Base-by-base conservation (phyloP, 192 early-diverging fungal genomes). In the Piromyces finnis region DNA sequence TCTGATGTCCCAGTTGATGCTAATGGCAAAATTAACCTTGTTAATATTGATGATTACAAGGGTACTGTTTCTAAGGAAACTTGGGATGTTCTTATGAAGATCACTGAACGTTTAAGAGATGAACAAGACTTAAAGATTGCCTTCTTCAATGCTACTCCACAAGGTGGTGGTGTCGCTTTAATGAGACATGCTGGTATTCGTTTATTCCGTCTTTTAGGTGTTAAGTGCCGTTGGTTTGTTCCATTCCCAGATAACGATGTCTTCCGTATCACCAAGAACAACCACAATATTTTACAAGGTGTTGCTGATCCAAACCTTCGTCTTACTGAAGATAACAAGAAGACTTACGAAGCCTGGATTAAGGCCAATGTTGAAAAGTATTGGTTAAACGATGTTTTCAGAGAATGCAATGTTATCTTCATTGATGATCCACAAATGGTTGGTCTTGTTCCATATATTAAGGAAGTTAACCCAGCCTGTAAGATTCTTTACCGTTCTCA, bases 251-350 rank as follows among this genome's bases (percentile, higher is more conserved):
- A 93, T 80, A 93, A 93, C 26, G 92, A 93, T 68, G 90, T 95
- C 9, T 95, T 95, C 86, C 91, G 94, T 82, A 93, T 95, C 59
- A 95, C 94, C 77, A 95, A 95, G 85, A 86, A 92, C 82, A 94
- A 94, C 83, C 94, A 95, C 85, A 95, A 95, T 82, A 91, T 95
- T 15, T 86, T 94, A 78, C 94, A 95, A 86, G 94, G 94, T 79
- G 94, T 95, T 27, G 88, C 91, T n/a, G 29, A 80, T 78, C 82
- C 81, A 12, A 82, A 85, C 29, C 81, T 84, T 14, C 32, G 80
- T 1, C 80, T 92, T 30, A 91, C 88, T 5, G 86, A 90, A 59
- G 87, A 90, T 12, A 94, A 95, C 79, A 94, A 93, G 82, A 80
- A 29, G 0, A 28, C 85, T 17, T 87, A 81, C 51, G 86, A 87